Percentiles rank a stretch among this genome's conserved stretches.
Evolutionary conservation across 108 stramenopile species (phyloP).

Genomic region (Fragilaria radians): DNA sequence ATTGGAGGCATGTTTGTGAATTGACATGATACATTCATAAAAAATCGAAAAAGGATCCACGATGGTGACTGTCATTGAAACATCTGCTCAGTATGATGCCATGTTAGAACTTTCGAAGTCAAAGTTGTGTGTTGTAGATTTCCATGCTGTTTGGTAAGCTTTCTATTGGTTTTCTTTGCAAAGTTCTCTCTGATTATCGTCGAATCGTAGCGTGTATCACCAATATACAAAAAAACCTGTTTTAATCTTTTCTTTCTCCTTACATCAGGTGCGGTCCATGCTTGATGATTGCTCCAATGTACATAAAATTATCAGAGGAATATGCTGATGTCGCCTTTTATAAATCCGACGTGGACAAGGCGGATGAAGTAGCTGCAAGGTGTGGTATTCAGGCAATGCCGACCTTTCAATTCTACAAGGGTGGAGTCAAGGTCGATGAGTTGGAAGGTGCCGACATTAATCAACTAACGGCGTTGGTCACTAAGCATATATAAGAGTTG

Average conservation of each 20-base stretch:
- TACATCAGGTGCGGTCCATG: constrained; percentile 63
- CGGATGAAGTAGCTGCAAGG: constrained; percentile 48
- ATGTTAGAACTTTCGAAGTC: constrained; percentile 66
- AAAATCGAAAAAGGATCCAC: constrained; percentile 12
- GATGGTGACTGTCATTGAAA: constrained; percentile 42
- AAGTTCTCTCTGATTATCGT: not conserved
- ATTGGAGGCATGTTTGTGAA: not conserved
- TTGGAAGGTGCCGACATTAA: constrained; percentile 53
- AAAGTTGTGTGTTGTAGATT: constrained; percentile 78
- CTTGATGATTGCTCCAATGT: constrained; percentile 74
- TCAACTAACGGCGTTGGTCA: not conserved
- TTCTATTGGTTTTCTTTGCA: too few relatives aligned
- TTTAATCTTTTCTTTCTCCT: too few relatives aligned
- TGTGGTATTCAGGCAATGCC: constrained; percentile 85
- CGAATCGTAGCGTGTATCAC: not conserved
- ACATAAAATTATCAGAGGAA: constrained; percentile 63
- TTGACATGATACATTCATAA: not conserved
- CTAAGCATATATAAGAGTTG: not conserved
- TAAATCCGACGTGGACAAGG: constrained; percentile 88
- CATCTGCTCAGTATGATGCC: constrained; percentile 40
- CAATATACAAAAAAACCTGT: not conserved
- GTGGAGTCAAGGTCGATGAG: constrained; percentile 71
- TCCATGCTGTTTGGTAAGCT: constrained; percentile 82
- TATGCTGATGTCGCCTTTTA: constrained; percentile 56
- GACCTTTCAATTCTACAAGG: constrained; percentile 83